Evolutionary conservation across 1,284 basidiomycete genomes (phyloP).

Genomic region (Lentinula novae-zelandiae): DNA sequence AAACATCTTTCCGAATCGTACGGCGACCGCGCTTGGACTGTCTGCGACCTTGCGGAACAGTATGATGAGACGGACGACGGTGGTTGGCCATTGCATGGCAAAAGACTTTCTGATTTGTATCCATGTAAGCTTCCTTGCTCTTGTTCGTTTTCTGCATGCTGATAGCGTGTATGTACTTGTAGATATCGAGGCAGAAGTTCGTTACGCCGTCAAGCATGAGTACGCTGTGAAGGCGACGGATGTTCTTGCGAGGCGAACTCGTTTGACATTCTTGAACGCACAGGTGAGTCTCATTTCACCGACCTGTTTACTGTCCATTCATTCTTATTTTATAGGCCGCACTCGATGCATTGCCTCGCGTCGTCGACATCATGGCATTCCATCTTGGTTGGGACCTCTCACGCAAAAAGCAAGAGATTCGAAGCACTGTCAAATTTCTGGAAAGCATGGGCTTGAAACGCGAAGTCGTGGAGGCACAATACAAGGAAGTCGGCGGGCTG

Average conservation of each 20-base stretch:
- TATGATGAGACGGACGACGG: conserved; percentile 38
- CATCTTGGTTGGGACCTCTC: conserved; percentile 77
- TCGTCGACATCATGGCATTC: conserved; percentile 89
- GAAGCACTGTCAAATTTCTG: conserved; percentile 62
- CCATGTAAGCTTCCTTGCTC: conserved; percentile 55
- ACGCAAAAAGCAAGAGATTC: conserved; percentile 59
- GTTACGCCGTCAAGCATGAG: conserved; percentile 87
- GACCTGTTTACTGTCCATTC: neutral
- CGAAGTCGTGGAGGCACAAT: conserved; percentile 14
- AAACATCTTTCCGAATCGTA: conserved; percentile 92
- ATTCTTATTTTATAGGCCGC: conserved; percentile 37
- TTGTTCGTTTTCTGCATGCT: neutral
- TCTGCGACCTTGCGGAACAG: conserved; percentile 74
- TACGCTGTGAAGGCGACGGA: conserved; percentile 91
- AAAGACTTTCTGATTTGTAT: conserved; percentile 72
- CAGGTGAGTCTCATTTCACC: conserved; percentile 36
- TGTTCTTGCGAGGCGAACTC: conserved; percentile 88
- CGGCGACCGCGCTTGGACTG: conserved; percentile 95
- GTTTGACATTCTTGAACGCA: conserved; percentile 91
- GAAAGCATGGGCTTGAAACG: conserved; percentile 69
- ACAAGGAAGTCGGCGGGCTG: neutral
- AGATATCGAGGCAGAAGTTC: conserved; percentile 93
- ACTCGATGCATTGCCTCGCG: conserved; percentile 78
- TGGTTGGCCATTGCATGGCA: conserved; percentile 88
- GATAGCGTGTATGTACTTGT: neutral